phyloP scores from a whole-genome alignment of 305 asterid species.

The Petunia hybrid region DNA sequence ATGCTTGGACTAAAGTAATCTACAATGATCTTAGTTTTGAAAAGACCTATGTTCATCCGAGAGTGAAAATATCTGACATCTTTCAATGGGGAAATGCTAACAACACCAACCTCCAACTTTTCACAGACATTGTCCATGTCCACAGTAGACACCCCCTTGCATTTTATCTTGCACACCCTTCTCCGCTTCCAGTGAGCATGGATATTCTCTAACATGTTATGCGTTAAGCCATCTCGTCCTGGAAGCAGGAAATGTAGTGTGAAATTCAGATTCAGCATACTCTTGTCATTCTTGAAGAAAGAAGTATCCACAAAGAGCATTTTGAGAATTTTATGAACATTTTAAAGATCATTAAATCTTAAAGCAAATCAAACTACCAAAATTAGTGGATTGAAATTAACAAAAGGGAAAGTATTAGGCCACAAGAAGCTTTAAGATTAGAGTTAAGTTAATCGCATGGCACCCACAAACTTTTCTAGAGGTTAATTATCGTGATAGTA shows the following conservation, averaged over 20 bases:
- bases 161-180: slow-evolving; percentile 88
- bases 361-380: slow-evolving; percentile 17
- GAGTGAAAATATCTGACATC: not conserved
- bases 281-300: not conserved
- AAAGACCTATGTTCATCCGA: not conserved
- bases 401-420: not conserved
- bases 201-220: slow-evolving; percentile 92
- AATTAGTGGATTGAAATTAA: slow-evolving; percentile 15
- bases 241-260: slow-evolving; percentile 29
- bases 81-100: slow-evolving; percentile 26
- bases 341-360: not conserved
- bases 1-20: slow-evolving; percentile 21
- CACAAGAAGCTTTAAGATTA: slow-evolving; percentile 10
- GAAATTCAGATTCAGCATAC: not conserved
- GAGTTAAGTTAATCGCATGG: not conserved
- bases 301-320: not conserved
- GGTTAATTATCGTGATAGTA: not conserved
- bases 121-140: slow-evolving; percentile 82
- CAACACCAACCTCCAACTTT: slow-evolving; percentile 83
- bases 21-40: slow-evolving; percentile 13
- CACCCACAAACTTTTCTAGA: not conserved
- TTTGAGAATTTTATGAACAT: slow-evolving; percentile 14
- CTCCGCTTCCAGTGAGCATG: slow-evolving; percentile 94
- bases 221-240: slow-evolving; percentile 97
- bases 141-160: slow-evolving; percentile 95